A percentile compares a stretch with the other conserved stretches of the same genome.
phyloP scores from a whole-genome alignment of 2,329 filamentous ascomycete species.

The Ilyonectria mors-panacis region DNA sequence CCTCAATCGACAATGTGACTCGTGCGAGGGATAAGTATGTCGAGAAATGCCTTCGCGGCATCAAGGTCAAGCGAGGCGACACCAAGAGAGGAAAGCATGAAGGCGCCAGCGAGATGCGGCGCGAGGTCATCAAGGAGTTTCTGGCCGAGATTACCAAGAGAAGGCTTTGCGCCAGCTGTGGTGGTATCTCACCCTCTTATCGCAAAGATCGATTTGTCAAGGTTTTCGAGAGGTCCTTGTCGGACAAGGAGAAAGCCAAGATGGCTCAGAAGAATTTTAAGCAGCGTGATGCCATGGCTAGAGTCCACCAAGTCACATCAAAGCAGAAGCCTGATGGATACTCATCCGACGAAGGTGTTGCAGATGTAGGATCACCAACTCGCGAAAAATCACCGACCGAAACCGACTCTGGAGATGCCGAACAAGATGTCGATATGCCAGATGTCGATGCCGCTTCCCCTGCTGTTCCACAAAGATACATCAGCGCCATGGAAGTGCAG shows the following conservation, averaged over 20 bases:
- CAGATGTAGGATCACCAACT: conserved; percentile 71
- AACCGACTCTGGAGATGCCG: conserved; percentile 66
- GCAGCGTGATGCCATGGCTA: conserved; percentile 77
- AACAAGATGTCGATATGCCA: conserved; percentile 51
- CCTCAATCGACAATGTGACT: conserved; percentile 66
- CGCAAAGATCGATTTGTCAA: conserved; percentile 94
- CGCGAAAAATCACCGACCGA: conserved; percentile 54
- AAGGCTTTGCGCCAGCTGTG: conserved; percentile 77
- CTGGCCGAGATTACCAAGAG: conserved; percentile 78
- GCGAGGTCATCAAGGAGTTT: conserved; percentile 85
- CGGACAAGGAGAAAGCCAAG: conserved; percentile 80
- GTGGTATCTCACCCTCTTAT: conserved; percentile 83
- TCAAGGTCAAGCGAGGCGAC: conserved; percentile 65
- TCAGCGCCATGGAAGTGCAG: conserved; percentile 87
- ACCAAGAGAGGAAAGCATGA: conserved; percentile 82
- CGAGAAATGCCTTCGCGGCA: conserved; percentile 76
- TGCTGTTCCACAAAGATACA: conserved; percentile 74
- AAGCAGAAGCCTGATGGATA: conserved; percentile 61
- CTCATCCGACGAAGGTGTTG: conserved; percentile 78
- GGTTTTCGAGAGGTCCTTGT: conserved; percentile 89
- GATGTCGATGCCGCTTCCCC: conserved; percentile 50
- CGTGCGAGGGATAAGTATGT: conserved; percentile 77
- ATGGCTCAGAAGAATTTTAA: conserved; percentile 81
- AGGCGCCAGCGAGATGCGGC: conserved; percentile 82
- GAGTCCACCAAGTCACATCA: conserved; percentile 50